phyloP scores from a whole-genome alignment of 441 rosid genomes.

The Adansonia grandidieri region DNA sequence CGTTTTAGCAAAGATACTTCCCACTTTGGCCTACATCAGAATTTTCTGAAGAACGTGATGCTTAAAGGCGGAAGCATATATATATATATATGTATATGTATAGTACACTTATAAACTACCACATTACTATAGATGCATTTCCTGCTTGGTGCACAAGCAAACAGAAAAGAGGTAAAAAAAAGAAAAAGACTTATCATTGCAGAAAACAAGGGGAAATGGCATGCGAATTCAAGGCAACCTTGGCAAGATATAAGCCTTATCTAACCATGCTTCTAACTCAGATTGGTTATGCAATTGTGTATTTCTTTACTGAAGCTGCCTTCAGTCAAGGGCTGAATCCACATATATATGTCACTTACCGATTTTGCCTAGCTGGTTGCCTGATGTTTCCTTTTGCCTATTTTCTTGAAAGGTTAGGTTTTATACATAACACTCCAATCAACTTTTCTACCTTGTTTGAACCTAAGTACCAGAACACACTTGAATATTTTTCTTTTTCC shows the following conservation, averaged over 20 bases:
- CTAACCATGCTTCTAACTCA: conserved; percentile 51
- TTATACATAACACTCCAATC: background rate
- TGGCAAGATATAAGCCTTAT: conserved; percentile 16
- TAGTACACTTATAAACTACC: background rate
- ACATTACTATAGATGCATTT: background rate
- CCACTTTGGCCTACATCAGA: background rate
- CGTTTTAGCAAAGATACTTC: background rate
- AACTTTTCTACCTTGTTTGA: background rate
- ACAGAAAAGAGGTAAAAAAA: background rate
- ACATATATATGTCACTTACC: conserved; percentile 61
- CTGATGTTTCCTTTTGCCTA: conserved; percentile 65
- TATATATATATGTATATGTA: background rate
- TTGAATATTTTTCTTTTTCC: background rate
- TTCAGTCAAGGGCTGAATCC: conserved; percentile 71
- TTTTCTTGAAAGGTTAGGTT: conserved; percentile 58
- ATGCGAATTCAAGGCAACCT: background rate
- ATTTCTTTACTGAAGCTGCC: conserved; percentile 63
- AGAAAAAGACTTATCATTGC: background rate
- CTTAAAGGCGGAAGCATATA: background rate
- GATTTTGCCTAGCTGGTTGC: conserved; percentile 48
- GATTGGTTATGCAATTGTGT: conserved; percentile 53
- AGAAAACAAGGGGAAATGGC: conserved; percentile 20
- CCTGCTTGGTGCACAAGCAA: background rate
- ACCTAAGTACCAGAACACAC: background rate
- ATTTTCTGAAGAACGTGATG: background rate